Percentiles rank a stretch among this genome's conserved stretches.
Evolutionary conservation across 2,329 filamentous ascomycete species (phyloP).

Genomic region (Xylariaceae sp.): DNA sequence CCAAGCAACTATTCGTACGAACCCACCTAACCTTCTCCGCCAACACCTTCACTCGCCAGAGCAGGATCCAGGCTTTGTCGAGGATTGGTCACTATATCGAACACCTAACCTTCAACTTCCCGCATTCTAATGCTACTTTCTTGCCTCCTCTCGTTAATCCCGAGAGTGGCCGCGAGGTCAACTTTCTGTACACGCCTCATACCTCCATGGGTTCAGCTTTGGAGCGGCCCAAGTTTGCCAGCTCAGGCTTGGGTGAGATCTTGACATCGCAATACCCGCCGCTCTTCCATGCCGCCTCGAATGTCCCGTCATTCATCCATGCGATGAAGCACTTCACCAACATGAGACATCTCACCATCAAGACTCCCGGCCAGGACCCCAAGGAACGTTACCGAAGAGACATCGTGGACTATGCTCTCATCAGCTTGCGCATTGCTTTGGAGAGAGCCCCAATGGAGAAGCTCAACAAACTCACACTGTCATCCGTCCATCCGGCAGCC

Average conservation of each 20-base stretch:
- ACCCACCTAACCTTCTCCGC: slow-evolving; percentile 67
- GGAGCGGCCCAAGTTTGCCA: slow-evolving; percentile 73
- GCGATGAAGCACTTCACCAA: slow-evolving; percentile 66
- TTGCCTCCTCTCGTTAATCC: slow-evolving; percentile 81
- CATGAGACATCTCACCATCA: slow-evolving; percentile 70
- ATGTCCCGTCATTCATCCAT: slow-evolving; percentile 77
- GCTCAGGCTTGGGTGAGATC: slow-evolving; percentile 72
- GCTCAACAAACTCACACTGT: slow-evolving; percentile 67
- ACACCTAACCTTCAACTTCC: slow-evolving; percentile 71
- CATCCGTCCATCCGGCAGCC: slow-evolving; percentile 69
- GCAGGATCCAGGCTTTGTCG: slow-evolving; percentile 68
- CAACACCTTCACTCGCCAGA: slow-evolving; percentile 70
- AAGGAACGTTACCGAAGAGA: slow-evolving; percentile 69
- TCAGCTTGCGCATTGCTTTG: slow-evolving; percentile 78
- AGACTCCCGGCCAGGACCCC: slow-evolving; percentile 68
- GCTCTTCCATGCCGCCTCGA: slow-evolving; percentile 83
- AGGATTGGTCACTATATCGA: slow-evolving; percentile 76
- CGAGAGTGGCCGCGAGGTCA: slow-evolving; percentile 69
- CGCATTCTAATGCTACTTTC: slow-evolving; percentile 74
- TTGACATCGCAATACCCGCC: slow-evolving; percentile 84
- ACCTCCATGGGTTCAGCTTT: slow-evolving; percentile 59
- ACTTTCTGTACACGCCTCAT: slow-evolving; percentile 78
- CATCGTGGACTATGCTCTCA: slow-evolving; percentile 83
- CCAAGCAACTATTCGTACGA: slow-evolving; percentile 65
- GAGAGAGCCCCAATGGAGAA: slow-evolving; percentile 66